A percentile compares a stretch with the other conserved stretches of the same genome.
phyloP scores from a whole-genome alignment of 768 basidiomycete genomes.

The Tricholoma furcatifolium region DNA sequence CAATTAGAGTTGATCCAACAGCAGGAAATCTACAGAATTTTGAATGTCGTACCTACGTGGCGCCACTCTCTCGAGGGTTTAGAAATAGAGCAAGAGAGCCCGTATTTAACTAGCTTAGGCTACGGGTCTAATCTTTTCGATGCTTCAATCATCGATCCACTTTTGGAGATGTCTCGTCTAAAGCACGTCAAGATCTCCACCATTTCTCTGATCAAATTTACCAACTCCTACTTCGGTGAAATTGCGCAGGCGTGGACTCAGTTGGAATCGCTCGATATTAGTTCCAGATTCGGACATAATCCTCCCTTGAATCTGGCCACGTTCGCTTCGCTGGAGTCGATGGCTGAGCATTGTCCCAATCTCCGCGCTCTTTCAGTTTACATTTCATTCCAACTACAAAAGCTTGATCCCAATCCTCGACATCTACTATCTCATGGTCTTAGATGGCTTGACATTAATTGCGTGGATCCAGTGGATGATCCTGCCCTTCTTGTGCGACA shows the following conservation, averaged over 20 bases:
- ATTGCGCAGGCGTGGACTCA: too few species aligned
- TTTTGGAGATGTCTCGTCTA: neutral
- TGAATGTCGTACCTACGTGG: neutral
- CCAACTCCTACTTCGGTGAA: too few species aligned
- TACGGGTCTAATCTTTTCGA: neutral
- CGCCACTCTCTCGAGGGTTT: neutral
- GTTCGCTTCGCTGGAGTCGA: neutral
- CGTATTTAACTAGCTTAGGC: neutral
- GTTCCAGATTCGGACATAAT: neutral
- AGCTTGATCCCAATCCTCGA: neutral
- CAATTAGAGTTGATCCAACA: neutral
- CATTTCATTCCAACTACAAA: neutral
- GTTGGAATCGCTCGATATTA: conserved; percentile 1
- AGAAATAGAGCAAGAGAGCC: neutral
- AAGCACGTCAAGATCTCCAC: too few species aligned
- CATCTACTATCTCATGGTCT: neutral
- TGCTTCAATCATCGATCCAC: neutral
- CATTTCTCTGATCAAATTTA: too few species aligned
- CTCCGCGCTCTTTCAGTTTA: neutral
- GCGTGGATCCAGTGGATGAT: neutral
- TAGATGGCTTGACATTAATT: neutral
- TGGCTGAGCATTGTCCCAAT: conserved; percentile 1
- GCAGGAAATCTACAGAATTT: neutral
- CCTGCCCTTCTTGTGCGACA: neutral
- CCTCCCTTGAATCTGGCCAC: neutral